Conservation (phyloP, 352 stramenopile genomes). For the Globisporangium lucens region DNA sequence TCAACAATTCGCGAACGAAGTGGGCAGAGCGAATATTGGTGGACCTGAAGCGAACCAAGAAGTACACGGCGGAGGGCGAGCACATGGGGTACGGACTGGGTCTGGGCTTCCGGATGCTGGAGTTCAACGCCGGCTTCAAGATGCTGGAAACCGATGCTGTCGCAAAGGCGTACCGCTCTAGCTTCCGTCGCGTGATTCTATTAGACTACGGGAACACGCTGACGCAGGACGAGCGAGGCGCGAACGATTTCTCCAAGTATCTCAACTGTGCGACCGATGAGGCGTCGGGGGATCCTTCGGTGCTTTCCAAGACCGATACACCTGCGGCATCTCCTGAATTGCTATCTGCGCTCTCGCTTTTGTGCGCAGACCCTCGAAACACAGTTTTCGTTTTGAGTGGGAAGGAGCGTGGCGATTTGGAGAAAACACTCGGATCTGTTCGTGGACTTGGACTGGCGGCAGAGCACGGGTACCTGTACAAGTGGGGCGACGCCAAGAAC, state of each 20-base stretch:
- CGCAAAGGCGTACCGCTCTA: conserved; percentile 85
- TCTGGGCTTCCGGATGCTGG: conserved; percentile 94
- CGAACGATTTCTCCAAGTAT: conserved; percentile 84
- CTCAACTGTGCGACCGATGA: conserved; percentile 41
- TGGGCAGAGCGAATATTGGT: conserved; percentile 97
- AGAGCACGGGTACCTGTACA: conserved; percentile 99
- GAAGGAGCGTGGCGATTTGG: conserved; percentile 93
- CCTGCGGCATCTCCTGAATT: conserved; percentile 68
- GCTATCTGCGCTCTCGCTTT: conserved; percentile 83
- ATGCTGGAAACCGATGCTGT: conserved; percentile 92
- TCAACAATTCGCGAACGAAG: conserved; percentile 92
- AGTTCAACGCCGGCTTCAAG: conserved; percentile 96
- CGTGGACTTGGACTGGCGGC: conserved; percentile 94
- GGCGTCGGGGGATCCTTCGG: conserved; percentile 25
- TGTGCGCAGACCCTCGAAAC: conserved; percentile 96
- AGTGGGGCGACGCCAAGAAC: conserved; percentile 73
- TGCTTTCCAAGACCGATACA: conserved; percentile 35
- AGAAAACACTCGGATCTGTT: conserved; percentile 92
- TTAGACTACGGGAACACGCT: conserved; percentile 99
- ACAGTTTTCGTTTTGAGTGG: conserved; percentile 99
- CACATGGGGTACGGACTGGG: conserved; percentile 94
- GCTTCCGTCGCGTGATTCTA: conserved; percentile 91
- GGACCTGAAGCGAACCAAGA: conserved; percentile 95
- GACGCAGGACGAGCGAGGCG: conserved; percentile 81
- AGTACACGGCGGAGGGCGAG: conserved; percentile 84